Conservation (phyloP, 2,329 filamentous ascomycete species). For the Talaromyces sp. region DNA sequence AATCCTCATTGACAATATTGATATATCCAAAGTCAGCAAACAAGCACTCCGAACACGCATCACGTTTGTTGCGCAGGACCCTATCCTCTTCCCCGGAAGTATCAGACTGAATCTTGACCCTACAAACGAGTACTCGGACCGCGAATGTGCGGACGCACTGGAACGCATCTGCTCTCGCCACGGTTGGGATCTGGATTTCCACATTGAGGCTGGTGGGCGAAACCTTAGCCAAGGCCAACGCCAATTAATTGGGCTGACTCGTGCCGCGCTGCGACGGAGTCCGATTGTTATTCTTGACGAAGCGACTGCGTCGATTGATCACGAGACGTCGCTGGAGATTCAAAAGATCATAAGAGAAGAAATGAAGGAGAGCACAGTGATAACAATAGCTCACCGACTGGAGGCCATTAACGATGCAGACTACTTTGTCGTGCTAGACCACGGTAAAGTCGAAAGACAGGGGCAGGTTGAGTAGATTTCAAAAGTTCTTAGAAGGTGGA, state of each 20-base stretch:
- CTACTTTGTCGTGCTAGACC: slow-evolving; percentile 50
- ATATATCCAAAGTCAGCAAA: slow-evolving; percentile 55
- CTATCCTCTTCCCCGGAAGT: slow-evolving; percentile 59
- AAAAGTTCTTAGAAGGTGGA: neutral
- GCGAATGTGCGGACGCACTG: slow-evolving; percentile 42
- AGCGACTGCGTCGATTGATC: slow-evolving; percentile 61
- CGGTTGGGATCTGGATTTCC: slow-evolving; percentile 52
- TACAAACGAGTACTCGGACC: slow-evolving; percentile 51
- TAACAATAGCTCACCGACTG: slow-evolving; percentile 61
- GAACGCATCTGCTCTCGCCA: slow-evolving; percentile 51
- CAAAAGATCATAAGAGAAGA: slow-evolving; percentile 33
- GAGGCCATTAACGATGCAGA: slow-evolving; percentile 58
- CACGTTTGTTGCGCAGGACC: slow-evolving; percentile 64
- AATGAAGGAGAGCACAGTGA: slow-evolving; percentile 47
- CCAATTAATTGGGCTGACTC: slow-evolving; percentile 59
- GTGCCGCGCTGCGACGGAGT: slow-evolving; percentile 58
- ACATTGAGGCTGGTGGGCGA: slow-evolving; percentile 56
- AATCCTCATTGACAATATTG: slow-evolving; percentile 57
- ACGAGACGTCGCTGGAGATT: slow-evolving; percentile 51
- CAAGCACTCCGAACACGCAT: slow-evolving; percentile 57
- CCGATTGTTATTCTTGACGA: slow-evolving; percentile 62
- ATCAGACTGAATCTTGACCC: slow-evolving; percentile 61
- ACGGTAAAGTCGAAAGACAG: slow-evolving; percentile 38
- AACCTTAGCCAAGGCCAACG: slow-evolving; percentile 58
- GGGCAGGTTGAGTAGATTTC: slow-evolving; percentile 4